phyloP scores from a whole-genome alignment of 177 flowering plant species.

The Vitis hybrid region DNA sequence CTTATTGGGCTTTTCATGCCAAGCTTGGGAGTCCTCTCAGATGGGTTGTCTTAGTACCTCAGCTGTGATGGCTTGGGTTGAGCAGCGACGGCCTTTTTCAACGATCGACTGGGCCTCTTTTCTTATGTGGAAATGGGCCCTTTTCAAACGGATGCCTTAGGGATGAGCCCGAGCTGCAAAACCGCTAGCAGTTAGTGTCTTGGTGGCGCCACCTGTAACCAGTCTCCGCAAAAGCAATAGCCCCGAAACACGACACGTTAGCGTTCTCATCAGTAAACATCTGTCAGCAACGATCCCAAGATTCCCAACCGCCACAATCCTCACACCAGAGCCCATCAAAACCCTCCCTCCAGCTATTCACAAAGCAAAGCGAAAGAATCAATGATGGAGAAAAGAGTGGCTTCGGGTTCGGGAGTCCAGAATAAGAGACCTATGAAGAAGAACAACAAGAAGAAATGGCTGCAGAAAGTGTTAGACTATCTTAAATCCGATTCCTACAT shows the following conservation, averaged over 20 bases:
- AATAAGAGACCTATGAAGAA: constrained; percentile 22
- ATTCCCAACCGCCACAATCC: constrained; percentile 12
- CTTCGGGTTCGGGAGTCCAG: constrained; percentile 13
- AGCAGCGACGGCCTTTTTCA: too few relatives aligned
- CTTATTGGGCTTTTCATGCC: too few relatives aligned
- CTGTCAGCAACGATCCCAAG: constrained; percentile 1
- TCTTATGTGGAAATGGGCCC: too few relatives aligned
- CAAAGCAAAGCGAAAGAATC: background rate
- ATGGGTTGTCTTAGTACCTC: too few relatives aligned
- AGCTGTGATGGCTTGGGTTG: too few relatives aligned
- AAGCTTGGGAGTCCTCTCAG: too few relatives aligned
- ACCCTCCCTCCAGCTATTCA: background rate
- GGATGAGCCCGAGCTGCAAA: too few relatives aligned
- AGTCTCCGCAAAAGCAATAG: background rate
- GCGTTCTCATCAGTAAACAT: background rate
- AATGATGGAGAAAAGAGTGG: constrained; percentile 17
- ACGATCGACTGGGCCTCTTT: too few relatives aligned
- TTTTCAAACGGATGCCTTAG: background rate
- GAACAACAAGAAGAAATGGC: constrained; percentile 20
- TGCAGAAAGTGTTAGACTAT: constrained; percentile 30
- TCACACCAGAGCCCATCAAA: background rate
- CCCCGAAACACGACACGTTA: background rate
- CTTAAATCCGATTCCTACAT: constrained; percentile 41
- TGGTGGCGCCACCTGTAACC: background rate
- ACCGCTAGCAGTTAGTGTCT: background rate